Conservation (phyloP, 2,329 filamentous ascomycete genomes). For the Fusarium sp. region DNA sequence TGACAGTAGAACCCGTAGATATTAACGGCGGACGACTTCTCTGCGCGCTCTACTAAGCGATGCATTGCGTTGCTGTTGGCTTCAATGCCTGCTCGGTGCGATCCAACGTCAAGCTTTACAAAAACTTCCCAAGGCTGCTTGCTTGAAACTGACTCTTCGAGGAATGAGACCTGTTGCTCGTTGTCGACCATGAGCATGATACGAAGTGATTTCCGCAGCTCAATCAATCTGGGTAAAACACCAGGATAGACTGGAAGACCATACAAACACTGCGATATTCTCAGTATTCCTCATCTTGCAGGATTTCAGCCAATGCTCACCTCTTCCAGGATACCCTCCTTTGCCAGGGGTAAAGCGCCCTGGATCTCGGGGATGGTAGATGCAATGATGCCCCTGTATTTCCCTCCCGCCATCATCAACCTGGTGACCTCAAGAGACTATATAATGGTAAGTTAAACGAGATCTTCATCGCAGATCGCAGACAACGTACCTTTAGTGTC, state of each 20-base stretch:
- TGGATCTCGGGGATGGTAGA: conserved; percentile 56
- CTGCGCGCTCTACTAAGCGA: conserved; percentile 42
- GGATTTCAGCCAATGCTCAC: conserved; percentile 31
- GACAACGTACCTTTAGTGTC: conserved; percentile 52
- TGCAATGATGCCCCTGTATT: conserved; percentile 52
- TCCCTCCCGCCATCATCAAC: conserved; percentile 54
- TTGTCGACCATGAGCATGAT: conserved; percentile 54
- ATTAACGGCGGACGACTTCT: conserved; percentile 43
- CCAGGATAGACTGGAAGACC: conserved; percentile 54
- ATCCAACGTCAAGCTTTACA: conserved; percentile 53
- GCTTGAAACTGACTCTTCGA: conserved; percentile 39
- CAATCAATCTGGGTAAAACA: conserved; percentile 45
- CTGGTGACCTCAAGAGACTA: conserved; percentile 52
- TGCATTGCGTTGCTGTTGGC: conserved; percentile 42
- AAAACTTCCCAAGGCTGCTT: conserved; percentile 49
- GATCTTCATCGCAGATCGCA: accelerated
- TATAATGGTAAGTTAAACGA: not conserved
- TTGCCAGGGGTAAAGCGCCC: conserved; percentile 51
- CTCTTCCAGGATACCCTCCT: conserved; percentile 55
- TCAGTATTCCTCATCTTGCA: not conserved
- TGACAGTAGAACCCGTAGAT: conserved; percentile 54
- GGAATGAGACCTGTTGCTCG: conserved; percentile 46
- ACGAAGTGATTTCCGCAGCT: conserved; percentile 45
- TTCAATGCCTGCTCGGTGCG: conserved; percentile 49
- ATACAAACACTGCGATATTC: conserved; percentile 48